Conservation (phyloP, 305 asterid species). For the Fraxinus xanthoxyloides region DNA sequence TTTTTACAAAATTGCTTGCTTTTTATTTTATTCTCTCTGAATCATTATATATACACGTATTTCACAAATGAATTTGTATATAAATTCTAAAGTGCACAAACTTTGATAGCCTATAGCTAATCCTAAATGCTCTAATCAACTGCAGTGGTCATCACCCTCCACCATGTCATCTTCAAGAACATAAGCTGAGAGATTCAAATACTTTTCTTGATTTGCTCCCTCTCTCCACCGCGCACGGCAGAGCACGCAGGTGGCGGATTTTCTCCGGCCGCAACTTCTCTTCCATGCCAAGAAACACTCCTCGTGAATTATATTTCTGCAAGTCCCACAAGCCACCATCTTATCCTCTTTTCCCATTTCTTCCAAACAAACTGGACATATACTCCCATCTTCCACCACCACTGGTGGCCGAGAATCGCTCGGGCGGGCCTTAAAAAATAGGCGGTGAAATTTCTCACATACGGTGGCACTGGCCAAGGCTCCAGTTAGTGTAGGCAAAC, state of each 20-base stretch:
- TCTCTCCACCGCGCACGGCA: conserved; percentile 88
- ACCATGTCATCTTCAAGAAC: conserved; percentile 48
- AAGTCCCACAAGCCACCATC: conserved; percentile 65
- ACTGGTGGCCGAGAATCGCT: conserved; percentile 2
- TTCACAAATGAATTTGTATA: too few species aligned
- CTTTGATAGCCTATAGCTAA: background rate
- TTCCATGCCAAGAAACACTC: conserved; percentile 87
- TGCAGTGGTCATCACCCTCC: conserved; percentile 41
- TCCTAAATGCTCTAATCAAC: background rate
- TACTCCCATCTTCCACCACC: conserved; percentile 45
- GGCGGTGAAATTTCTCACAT: conserved; percentile 54
- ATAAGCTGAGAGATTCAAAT: conserved; percentile 76
- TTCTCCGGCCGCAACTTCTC: conserved; percentile 63
- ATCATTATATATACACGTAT: too few species aligned
- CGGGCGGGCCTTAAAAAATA: conserved; percentile 33
- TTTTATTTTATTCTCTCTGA: too few species aligned
- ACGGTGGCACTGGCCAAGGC: conserved; percentile 50
- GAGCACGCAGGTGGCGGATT: conserved; percentile 72
- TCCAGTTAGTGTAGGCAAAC: conserved; percentile 50
- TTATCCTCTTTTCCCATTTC: conserved; percentile 63
- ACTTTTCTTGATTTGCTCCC: conserved; percentile 45
- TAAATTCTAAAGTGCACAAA: background rate
- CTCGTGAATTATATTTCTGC: conserved; percentile 72
- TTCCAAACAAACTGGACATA: conserved; percentile 90
- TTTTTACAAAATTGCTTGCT: too few species aligned